A percentile compares a stretch with the other conserved stretches of the same genome.
Conservation (phyloP, 2,329 filamentous ascomycete genomes). For the Phialemonium atrogriseum region DNA sequence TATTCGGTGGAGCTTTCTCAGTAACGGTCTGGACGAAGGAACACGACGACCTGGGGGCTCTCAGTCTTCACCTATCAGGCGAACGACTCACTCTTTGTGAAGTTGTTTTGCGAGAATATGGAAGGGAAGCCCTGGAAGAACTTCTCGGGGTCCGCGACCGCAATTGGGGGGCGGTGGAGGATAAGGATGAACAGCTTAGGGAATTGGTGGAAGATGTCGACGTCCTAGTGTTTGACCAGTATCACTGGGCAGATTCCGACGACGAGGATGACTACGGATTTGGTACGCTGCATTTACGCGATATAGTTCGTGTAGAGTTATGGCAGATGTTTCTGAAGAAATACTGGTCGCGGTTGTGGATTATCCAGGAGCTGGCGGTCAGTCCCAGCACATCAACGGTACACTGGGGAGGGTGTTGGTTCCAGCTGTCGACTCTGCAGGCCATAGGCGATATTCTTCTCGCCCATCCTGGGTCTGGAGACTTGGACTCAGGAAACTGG, state of each 20-base stretch:
- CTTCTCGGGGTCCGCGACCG: slow-evolving; percentile 3
- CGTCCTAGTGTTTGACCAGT: slow-evolving; percentile 4
- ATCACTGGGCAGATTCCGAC: no score
- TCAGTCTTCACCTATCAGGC: not conserved
- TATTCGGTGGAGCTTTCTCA: slow-evolving; percentile 3
- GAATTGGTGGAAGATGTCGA: not conserved
- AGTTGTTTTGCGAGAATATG: not conserved
- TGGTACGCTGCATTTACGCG: slow-evolving; percentile 2
- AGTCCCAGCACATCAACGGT: slow-evolving; percentile 2
- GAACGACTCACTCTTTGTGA: slow-evolving; percentile 2
- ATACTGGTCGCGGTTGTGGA: slow-evolving; percentile 4
- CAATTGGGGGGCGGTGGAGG: slow-evolving; percentile 1
- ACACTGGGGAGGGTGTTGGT: not conserved
- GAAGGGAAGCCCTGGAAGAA: slow-evolving; percentile 1
- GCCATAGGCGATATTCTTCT: no score
- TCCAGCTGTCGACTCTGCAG: slow-evolving; percentile 1
- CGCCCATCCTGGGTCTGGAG: no score
- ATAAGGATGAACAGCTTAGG: slow-evolving; percentile 3
- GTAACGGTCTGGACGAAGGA: slow-evolving; percentile 2
- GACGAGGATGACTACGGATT: slow-evolving; percentile 2
- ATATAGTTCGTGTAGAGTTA: slow-evolving; percentile 2
- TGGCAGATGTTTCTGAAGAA: slow-evolving; percentile 2
- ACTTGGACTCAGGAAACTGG: no score
- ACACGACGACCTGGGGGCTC: slow-evolving; percentile 1
- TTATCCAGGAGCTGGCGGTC: slow-evolving; percentile 3